phyloP scores from a whole-genome alignment of 768 basidiomycete genomes.

The Leccinum variicolor region DNA sequence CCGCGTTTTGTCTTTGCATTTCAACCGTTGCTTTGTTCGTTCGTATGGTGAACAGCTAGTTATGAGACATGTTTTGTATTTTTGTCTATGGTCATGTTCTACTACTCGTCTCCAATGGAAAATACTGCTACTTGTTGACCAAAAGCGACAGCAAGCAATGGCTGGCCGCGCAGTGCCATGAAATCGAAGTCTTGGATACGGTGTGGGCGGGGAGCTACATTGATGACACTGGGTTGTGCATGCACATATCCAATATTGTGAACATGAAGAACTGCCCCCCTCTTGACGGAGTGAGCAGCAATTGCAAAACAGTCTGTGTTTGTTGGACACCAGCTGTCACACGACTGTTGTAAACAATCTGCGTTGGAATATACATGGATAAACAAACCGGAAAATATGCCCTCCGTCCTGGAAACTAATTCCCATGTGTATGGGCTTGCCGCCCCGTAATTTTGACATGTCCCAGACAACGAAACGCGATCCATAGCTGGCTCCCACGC shows the following conservation, averaged over 20 bases:
- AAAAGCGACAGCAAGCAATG: conserved; percentile 65
- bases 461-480: conserved; percentile 78
- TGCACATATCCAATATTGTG: conserved; percentile 65
- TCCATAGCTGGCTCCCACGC: conserved; percentile 74
- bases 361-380: background rate
- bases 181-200: conserved; percentile 77
- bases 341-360: conserved; percentile 1
- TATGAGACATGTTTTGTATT: conserved; percentile 22
- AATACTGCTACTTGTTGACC: conserved; percentile 59
- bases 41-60: conserved; percentile 14
- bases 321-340: conserved; percentile 69
- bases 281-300: conserved; percentile 53
- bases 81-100: conserved; percentile 2
- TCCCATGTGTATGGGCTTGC: conserved; percentile 64
- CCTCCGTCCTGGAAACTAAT: conserved; percentile 65
- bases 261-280: conserved; percentile 67
- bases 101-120: conserved; percentile 59
- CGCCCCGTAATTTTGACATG: conserved; percentile 65
- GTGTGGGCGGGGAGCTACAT: conserved; percentile 59
- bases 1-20: background rate
- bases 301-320: conserved; percentile 78
- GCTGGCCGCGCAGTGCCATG: conserved; percentile 55
- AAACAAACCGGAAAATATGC: conserved; percentile 57
- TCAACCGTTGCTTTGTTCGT: background rate
- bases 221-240: conserved; percentile 58